phyloP scores from a whole-genome alignment of 2,329 filamentous ascomycete genomes.

The Scolecobasidium constrictum region DNA sequence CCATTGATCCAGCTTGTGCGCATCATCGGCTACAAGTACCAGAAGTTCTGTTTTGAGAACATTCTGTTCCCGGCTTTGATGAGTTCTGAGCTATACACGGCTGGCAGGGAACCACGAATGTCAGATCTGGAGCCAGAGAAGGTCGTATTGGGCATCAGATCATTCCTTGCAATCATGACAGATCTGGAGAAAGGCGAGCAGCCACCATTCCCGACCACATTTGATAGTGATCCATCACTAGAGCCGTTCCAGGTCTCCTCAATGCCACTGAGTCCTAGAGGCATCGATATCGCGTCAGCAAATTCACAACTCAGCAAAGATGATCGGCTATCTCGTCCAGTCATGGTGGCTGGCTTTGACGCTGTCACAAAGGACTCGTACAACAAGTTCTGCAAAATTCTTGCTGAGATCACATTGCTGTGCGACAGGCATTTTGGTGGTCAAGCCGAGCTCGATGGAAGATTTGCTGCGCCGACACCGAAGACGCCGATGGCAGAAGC shows the following conservation, averaged over 20 bases:
- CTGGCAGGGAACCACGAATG: conserved; percentile 67
- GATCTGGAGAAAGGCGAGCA: conserved; percentile 80
- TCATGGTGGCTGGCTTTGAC: conserved; percentile 51
- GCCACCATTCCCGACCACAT: conserved; percentile 73
- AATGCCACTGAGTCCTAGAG: conserved; percentile 21
- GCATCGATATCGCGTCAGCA: conserved; percentile 14
- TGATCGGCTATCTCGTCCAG: conserved; percentile 55
- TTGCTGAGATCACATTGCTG: conserved; percentile 90
- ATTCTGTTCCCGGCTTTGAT: conserved; percentile 85
- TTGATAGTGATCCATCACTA: conserved; percentile 33
- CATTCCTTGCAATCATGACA: conserved; percentile 85
- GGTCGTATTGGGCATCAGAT: conserved; percentile 92
- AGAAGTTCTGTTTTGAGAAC: conserved; percentile 82
- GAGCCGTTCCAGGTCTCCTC: conserved; percentile 25
- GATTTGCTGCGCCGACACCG: conserved; percentile 74
- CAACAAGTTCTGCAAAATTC: conserved; percentile 81
- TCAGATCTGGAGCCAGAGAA: conserved; percentile 92
- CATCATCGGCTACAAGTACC: conserved; percentile 86
- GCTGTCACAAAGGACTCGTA: conserved; percentile 80
- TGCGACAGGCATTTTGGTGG: conserved; percentile 97
- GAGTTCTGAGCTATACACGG: conserved; percentile 78
- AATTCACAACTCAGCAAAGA: conserved; percentile 37
- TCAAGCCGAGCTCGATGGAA: conserved; percentile 89
- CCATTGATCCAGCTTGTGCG: conserved; percentile 89
- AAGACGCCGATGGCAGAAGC: conserved; percentile 94